Conservation (phyloP, 2,329 filamentous ascomycete genomes). For the Periglandula ipomoeae region DNA sequence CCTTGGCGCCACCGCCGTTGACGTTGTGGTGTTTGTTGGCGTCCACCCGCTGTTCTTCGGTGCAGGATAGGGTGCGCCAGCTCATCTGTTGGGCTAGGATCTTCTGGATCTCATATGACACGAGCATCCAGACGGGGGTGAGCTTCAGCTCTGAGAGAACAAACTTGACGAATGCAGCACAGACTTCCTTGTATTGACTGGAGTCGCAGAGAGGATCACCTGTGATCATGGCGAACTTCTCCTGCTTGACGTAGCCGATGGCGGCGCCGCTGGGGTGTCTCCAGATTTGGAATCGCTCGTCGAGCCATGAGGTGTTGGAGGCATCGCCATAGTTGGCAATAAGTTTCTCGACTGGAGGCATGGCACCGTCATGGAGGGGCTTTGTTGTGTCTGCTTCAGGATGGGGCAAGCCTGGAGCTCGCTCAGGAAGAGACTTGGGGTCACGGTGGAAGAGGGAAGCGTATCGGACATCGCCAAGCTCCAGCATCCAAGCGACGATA, state of each 20-base stretch:
- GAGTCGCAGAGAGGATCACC: slow-evolving; percentile 80
- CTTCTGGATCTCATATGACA: slow-evolving; percentile 69
- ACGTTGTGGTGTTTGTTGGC: slow-evolving; percentile 58
- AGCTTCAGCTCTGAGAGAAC: slow-evolving; percentile 59
- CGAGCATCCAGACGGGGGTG: slow-evolving; percentile 82
- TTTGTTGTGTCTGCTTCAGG: slow-evolving; percentile 72
- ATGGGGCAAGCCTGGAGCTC: slow-evolving; percentile 61
- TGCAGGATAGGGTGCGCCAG: slow-evolving; percentile 83
- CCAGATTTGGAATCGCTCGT: slow-evolving; percentile 83
- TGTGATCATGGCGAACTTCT: slow-evolving; percentile 72
- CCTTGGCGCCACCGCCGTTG: slow-evolving; percentile 57
- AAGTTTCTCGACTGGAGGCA: slow-evolving; percentile 73
- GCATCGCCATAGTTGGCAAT: slow-evolving; percentile 95
- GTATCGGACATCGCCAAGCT: slow-evolving; percentile 81
- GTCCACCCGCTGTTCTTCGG: slow-evolving; percentile 80
- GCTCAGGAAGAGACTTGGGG: slow-evolving; percentile 73
- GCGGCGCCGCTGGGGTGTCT: slow-evolving; percentile 78
- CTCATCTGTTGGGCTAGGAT: slow-evolving; percentile 71
- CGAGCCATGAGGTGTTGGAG: slow-evolving; percentile 87
- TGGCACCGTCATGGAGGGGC: slow-evolving; percentile 37
- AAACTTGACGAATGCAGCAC: slow-evolving; percentile 65
- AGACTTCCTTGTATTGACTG: slow-evolving; percentile 65
- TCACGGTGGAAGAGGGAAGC: slow-evolving; percentile 83
- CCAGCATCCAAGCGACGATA: slow-evolving; percentile 75
- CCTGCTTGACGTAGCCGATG: slow-evolving; percentile 70